phyloP scores from a whole-genome alignment of 2,329 filamentous ascomycete genomes.

The Fusarium miscanthi region DNA sequence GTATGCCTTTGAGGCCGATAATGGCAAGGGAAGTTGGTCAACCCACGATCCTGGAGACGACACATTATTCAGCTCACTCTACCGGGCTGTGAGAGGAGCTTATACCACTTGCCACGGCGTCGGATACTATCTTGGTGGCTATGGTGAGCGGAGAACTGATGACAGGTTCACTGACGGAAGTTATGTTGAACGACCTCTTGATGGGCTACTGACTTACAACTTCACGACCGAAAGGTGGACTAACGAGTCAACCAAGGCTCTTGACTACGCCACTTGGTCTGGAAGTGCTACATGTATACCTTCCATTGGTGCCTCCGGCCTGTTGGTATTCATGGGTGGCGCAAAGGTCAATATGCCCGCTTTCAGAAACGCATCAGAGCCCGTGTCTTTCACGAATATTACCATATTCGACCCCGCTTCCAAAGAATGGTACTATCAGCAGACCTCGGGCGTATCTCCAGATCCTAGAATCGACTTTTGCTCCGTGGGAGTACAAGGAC shows the following conservation, averaged over 20 bases:
- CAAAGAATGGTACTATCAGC: background rate
- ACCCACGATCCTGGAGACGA: background rate
- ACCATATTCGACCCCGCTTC: background rate
- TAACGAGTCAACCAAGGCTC: background rate
- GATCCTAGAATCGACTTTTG: background rate
- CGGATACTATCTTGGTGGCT: background rate
- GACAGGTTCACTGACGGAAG: background rate
- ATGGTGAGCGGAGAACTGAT: background rate
- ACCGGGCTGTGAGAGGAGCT: background rate
- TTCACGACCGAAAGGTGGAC: background rate
- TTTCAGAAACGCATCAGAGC: background rate
- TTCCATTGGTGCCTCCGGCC: background rate
- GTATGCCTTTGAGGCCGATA: background rate
- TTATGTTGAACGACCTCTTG: background rate
- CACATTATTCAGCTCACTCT: background rate
- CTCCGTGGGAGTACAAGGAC: background rate
- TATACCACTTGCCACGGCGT: background rate
- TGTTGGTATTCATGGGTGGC: background rate
- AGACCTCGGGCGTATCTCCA: background rate
- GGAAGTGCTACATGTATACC: background rate
- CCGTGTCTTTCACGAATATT: background rate
- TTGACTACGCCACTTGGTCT: constrained; percentile 1
- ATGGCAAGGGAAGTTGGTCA: background rate
- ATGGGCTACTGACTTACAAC: background rate
- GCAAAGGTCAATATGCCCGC: background rate